phyloP scores from a whole-genome alignment of 805 yeast species.

The Jamesozyma hellenica region DNA sequence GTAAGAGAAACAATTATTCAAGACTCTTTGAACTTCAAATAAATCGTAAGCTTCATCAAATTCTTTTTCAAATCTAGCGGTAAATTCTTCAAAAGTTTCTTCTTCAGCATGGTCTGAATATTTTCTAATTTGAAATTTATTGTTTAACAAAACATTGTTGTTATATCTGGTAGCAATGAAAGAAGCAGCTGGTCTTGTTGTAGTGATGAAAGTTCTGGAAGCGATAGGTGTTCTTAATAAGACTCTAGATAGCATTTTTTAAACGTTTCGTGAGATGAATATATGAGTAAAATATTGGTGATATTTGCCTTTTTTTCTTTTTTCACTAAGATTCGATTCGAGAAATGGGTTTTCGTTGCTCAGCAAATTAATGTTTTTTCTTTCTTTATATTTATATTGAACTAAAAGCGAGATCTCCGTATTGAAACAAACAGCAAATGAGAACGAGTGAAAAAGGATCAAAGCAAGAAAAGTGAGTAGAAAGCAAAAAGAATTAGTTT shows the following conservation, averaged over 20 bases:
- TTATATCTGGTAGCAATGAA: background rate
- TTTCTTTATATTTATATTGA: background rate
- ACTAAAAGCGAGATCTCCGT: slow-evolving; percentile 4
- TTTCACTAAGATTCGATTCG: too few species aligned
- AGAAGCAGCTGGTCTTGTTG: slow-evolving; percentile 2
- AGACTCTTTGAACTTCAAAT: slow-evolving; percentile 83
- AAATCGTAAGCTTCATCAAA: slow-evolving; percentile 88
- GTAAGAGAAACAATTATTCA: slow-evolving; percentile 96
- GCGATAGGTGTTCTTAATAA: slow-evolving; percentile 10
- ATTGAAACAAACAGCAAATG: background rate
- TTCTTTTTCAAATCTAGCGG: slow-evolving; percentile 84
- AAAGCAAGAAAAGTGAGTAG: background rate
- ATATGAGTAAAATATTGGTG: too few species aligned
- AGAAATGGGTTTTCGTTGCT: too few species aligned
- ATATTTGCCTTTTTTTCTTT: too few species aligned
- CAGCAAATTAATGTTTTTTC: too few species aligned
- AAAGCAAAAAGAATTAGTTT: background rate
- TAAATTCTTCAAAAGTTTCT: slow-evolving; percentile 92
- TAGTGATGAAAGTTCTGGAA: slow-evolving; percentile 10
- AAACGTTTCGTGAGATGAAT: too few species aligned
- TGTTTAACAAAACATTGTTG: background rate
- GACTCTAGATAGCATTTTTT: slow-evolving; percentile 13
- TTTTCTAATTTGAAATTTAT: slow-evolving; percentile 38
- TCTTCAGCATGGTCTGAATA: slow-evolving; percentile 78
- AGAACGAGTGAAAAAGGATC: background rate